Base-by-base conservation (phyloP, 257 asterid genomes). In the Solanum tarijense region DNA sequence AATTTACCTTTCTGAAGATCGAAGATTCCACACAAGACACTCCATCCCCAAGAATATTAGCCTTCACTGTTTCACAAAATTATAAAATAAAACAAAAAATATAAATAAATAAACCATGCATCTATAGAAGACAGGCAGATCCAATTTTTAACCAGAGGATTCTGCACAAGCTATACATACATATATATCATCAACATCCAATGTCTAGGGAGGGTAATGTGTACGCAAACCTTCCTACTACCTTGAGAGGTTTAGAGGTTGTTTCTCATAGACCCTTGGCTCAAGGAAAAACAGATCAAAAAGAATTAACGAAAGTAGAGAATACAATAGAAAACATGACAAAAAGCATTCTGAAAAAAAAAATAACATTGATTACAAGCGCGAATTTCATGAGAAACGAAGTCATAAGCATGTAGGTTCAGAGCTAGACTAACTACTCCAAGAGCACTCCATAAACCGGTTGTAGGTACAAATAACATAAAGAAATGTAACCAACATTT, bases 11-110 rank as follows among this genome's bases (percentile, higher is more conserved):
- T 41, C 18, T 86, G 48, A 55, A 87, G 62, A 65, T 18, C 75
- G 93, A 91, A 87, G 91, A 86, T 86, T 89, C 90, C 20, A 71
- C 60, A 36, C 84, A 87, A 87, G 87, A 52, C 73, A 75, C 84
- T 25, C 87, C 52, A 36, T 82, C 91, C 31, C 83, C 86, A 85
- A 74, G 55, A 85, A 52, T 86, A 86, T 68, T 86, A 31, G 41
- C 29, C 69, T 36, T 62, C 76, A 86, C 84, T 71, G 90, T 90
- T 73, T 41, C 86, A 69, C 43, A 25, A 69, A 6, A 69, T 83
- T n/a, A 27, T 35, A 20, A 55, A 83, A 72, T 9, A 10, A 74
- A 66, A 27, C 23, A 52, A 52, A 52, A 52, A 52, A 16, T 6
- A 16, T 13, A 31, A 18, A 69, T 29, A 34, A 88, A 32, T 2